phyloP scores from a whole-genome alignment of 352 stramenopile genomes.

The Pythium volutum region DNA sequence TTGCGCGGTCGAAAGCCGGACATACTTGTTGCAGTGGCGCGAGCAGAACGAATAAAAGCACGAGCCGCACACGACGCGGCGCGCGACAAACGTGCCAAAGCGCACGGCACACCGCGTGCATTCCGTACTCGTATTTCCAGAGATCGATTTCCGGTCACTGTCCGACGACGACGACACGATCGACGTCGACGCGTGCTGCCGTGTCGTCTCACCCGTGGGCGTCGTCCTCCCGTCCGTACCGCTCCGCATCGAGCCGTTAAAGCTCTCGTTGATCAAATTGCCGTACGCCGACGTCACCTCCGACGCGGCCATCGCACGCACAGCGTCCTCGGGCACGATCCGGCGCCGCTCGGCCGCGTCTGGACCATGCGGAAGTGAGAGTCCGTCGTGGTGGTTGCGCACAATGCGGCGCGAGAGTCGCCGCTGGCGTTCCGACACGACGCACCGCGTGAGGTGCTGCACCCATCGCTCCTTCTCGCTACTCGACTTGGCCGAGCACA shows the following conservation, averaged over 20 bases:
- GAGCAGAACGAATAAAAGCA: constrained; percentile 59
- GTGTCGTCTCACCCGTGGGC: not conserved
- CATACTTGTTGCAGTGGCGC: constrained; percentile 49
- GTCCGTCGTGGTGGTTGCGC: constrained; percentile 18
- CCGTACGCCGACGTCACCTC: not conserved
- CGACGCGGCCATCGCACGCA: constrained; percentile 21
- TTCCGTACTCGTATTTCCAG: constrained; percentile 7
- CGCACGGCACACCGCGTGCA: constrained; percentile 52
- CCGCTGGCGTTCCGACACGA: constrained; percentile 29
- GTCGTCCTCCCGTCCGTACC: not conserved
- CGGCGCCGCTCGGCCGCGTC: constrained; percentile 36
- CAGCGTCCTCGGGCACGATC: constrained; percentile 53
- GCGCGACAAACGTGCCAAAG: constrained; percentile 44
- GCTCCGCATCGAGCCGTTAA: too few species aligned
- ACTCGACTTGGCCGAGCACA: constrained; percentile 48
- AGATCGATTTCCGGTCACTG: constrained; percentile 4
- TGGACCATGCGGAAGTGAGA: constrained; percentile 6
- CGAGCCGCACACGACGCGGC: constrained; percentile 56
- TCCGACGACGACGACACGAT: constrained; percentile 16
- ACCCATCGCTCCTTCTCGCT: constrained; percentile 52
- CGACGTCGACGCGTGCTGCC: constrained; percentile 15
- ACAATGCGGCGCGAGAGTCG: constrained; percentile 19
- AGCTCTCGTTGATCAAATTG: constrained; percentile 13
- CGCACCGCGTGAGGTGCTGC: constrained; percentile 29
- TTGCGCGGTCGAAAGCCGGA: constrained; percentile 41